A percentile compares a stretch with the other conserved stretches of the same genome.
These are phyloP conservation scores for Microsporum audouinii DNA, from an alignment of 2,329 filamentous ascomycete genomes.

Conservation along the genomic window DNA sequence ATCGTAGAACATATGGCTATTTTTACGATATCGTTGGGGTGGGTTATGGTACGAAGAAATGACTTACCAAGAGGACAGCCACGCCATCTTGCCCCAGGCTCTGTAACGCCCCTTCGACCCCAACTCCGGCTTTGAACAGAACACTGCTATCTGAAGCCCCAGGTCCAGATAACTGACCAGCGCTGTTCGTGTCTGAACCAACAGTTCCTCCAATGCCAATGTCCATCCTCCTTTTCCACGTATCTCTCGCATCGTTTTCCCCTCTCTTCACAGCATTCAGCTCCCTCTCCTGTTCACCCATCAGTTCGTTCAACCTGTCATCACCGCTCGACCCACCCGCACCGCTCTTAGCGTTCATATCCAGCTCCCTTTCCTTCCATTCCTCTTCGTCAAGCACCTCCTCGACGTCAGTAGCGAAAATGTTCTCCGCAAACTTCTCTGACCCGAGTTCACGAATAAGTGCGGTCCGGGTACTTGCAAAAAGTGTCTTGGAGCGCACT, in stretches of 20 bases:
- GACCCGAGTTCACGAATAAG: slow-evolving; percentile 49
- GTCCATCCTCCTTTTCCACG: slow-evolving; percentile 39
- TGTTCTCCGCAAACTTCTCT: slow-evolving; percentile 47
- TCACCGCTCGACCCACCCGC: slow-evolving; percentile 15
- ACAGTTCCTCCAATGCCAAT: slow-evolving; percentile 35
- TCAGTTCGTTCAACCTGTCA: slow-evolving; percentile 37
- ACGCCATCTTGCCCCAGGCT: slow-evolving; percentile 23
- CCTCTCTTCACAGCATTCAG: slow-evolving; percentile 47
- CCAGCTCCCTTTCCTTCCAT: slow-evolving; percentile 43
- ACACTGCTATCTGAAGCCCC: slow-evolving; percentile 23
- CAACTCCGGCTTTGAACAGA: slow-evolving; percentile 43
- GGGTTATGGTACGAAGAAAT: slow-evolving; percentile 2
- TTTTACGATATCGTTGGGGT: not conserved
- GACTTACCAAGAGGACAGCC: slow-evolving; percentile 40
- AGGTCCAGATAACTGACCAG: slow-evolving; percentile 30
- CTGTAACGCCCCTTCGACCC: slow-evolving; percentile 42
- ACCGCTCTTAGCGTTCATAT: slow-evolving; percentile 23
- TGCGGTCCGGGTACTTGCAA: slow-evolving; percentile 52
- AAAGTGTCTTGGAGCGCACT: slow-evolving; percentile 55
- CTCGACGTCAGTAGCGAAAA: slow-evolving; percentile 49
- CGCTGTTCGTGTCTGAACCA: slow-evolving; percentile 13
- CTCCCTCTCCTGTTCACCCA: slow-evolving; percentile 51
- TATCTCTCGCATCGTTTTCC: slow-evolving; percentile 46
- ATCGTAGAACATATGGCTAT: not conserved
- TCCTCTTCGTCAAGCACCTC: slow-evolving; percentile 46